Base-by-base conservation (phyloP, 257 asterid genomes). In the Capsicum rhomboideum region DNA sequence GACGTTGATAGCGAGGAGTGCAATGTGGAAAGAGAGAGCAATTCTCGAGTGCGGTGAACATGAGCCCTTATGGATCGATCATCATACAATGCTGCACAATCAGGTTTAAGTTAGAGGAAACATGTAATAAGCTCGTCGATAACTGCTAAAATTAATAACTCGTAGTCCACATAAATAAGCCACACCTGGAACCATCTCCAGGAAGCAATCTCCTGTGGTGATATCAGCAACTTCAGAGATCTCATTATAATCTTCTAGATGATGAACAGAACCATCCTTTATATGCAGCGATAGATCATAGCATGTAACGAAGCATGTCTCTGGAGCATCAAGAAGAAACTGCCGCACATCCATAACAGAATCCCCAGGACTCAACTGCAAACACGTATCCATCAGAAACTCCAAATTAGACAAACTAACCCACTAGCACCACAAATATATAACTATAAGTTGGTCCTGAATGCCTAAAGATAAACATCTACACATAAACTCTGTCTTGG, bases 301-400 rank as follows among this genome's bases (percentile, higher is more conserved):
- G 90, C 99, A 97, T 56, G 99, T 97, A 87, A 92, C 87, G 87
- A 86, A 93, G 87, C 99, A 95, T 20, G 98, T 92, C 91, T 95
- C 97, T 1, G 98, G 92, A 84, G 98, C 98, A 90, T 97, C 98
- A 81, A 93, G 95, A 89, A 97, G 98, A 95, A 95, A 95, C 90
- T 93, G 99, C 81, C 97, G 91, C 84, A 97, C 97, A 84, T 97
- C 99, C 98, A 95, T 93, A 12, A 93, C 98, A 68, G 98, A 92
- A 92, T 97, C 99, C 84, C 97, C 97, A 58, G 99, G 99, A 85
- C 97, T 95, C 91, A 97, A 90, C 99, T 97, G 96, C 86, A 92
- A 88, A 77, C 69, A 84, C 64, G 85, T 87, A 79, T 75, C 28
- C 53, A 44, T 84, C 85, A 86, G 14, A 83, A 50, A 72, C 80